Evolutionary conservation across 2,329 filamentous ascomycete species (phyloP), one percentile per base, ranked within the genome.

Genomic region (Pseudogymnoascus sp.): DNA sequence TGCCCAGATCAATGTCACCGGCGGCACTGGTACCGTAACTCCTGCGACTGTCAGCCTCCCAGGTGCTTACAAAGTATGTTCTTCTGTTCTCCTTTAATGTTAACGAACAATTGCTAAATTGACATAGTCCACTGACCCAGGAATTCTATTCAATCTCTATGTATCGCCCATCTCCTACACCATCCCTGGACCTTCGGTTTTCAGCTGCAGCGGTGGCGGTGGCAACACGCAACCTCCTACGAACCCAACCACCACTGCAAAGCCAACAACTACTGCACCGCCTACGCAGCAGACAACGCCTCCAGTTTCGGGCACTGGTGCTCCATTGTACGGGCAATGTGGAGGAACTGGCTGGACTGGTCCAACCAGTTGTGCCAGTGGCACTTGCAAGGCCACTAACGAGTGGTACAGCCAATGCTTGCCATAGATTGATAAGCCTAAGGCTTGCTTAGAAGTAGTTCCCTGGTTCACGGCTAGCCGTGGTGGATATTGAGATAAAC

Each of bases 121-220:
- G 13, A 78, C 77, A 70, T 71, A 65, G 31, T 70, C 73, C 62
- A 70, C 66, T 25, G 75, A 76, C 63, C 66, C 73, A 7, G 75
- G 76, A 63, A 70, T 78, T 59, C 66, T 74, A 3, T 77, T 77
- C 70, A 70, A 78, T 70, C 68, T 77, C 64, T 78, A 78, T 70
- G 65, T 67, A 60, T 37, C 60, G 31, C 37, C 63, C 59, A 67
- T 70, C 61, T 73, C 68, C 59, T 78, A 78, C 70, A 71, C 72
- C 8, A 74, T 76, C 61, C 77, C 77, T 35, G 77, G 77, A n/a
- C 77, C 77, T 59, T 68, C 67, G 10, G 72, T 76, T 61, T 77
- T 73, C 36, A 61, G 29, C 59, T 59, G 45, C 29, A 33, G 45
- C n/a, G 45, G 45, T 12, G 45, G 37, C 6, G 58, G 18, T 12